Percentiles rank a stretch among this genome's conserved stretches.
phyloP scores from a whole-genome alignment of 164 flowering plant species.

The Stephania japonica region DNA sequence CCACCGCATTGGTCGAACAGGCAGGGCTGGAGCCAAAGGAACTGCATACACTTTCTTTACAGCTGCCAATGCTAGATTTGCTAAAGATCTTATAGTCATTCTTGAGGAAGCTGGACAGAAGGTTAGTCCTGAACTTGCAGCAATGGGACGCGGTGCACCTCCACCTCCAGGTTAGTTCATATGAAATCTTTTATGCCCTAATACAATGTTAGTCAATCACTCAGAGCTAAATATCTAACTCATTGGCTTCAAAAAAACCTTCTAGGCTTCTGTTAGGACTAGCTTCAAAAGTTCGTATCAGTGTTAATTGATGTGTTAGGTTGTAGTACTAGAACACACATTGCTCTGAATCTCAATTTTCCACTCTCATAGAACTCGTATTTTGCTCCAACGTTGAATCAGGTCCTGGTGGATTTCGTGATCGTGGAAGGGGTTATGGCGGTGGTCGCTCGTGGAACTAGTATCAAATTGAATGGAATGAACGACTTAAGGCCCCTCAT shows the following conservation, averaged over 20 bases:
- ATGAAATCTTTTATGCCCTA: too few species aligned
- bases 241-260: too few species aligned
- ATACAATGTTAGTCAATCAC: too few species aligned
- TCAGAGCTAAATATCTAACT: too few species aligned
- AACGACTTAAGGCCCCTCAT: neutral
- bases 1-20: slow-evolving; percentile 94
- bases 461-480: neutral
- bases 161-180: slow-evolving; percentile 64
- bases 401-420: slow-evolving; percentile 70
- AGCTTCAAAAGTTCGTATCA: neutral
- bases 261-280: too few species aligned
- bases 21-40: slow-evolving; percentile 95
- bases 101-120: slow-evolving; percentile 97
- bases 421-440: slow-evolving; percentile 73
- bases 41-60: slow-evolving; percentile 96
- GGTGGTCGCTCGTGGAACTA: slow-evolving; percentile 35
- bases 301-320: neutral
- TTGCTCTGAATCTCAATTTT: neutral
- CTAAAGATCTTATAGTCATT: slow-evolving; percentile 79
- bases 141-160: slow-evolving; percentile 92
- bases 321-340: neutral
- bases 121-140: slow-evolving; percentile 76
- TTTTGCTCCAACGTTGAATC: neutral
- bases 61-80: slow-evolving; percentile 93
- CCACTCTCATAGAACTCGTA: neutral